Conservation (phyloP, 2,329 filamentous ascomycete genomes). For the Trichoderma brevicompactum region DNA sequence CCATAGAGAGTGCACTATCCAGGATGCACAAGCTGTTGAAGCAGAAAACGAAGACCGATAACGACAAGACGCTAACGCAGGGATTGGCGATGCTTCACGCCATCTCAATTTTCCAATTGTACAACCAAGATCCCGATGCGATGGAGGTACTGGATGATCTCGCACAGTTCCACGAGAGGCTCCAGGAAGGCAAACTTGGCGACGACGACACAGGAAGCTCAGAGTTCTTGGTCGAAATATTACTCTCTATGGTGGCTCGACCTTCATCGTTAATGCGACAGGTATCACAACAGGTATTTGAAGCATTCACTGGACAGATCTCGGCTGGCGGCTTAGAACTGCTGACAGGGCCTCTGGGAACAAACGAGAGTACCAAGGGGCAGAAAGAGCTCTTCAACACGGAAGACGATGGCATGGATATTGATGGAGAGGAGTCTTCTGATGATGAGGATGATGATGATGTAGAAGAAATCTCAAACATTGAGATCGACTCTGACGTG, state of each 20-base stretch:
- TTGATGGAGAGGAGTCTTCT: constrained; percentile 51
- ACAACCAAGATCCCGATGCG: constrained; percentile 86
- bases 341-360: constrained; percentile 69
- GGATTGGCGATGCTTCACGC: constrained; percentile 82
- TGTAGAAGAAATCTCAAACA: constrained; percentile 49
- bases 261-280: constrained; percentile 84
- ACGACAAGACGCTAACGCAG: constrained; percentile 52
- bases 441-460: constrained; percentile 51
- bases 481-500: constrained; percentile 51
- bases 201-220: constrained; percentile 63
- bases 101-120: constrained; percentile 83
- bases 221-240: constrained; percentile 79
- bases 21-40: constrained; percentile 59
- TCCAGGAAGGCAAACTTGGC: constrained; percentile 52
- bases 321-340: constrained; percentile 72
- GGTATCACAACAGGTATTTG: constrained; percentile 86
- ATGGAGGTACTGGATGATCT: constrained; percentile 82
- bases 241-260: constrained; percentile 87
- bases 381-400: constrained; percentile 84
- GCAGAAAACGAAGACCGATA: constrained; percentile 40
- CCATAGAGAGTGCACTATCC: constrained; percentile 56
- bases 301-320: constrained; percentile 76
- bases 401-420: constrained; percentile 62
- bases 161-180: constrained; percentile 72
- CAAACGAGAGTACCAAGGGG: constrained; percentile 80